These are phyloP conservation scores for Lumnitzera littorea DNA, from an alignment of 345 rosid species.

Conservation along the genomic window DNA sequence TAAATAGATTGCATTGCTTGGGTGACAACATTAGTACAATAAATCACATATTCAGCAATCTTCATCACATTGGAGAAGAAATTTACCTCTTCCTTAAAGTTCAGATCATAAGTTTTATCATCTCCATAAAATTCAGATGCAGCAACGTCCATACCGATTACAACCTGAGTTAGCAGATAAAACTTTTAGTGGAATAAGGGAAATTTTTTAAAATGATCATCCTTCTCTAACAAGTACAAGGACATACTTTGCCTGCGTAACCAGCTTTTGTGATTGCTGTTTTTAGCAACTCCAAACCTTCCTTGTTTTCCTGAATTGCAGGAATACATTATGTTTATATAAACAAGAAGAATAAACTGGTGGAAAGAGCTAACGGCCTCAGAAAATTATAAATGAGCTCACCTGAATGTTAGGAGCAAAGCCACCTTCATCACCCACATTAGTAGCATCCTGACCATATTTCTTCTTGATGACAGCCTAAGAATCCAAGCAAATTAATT, in stretches of 20 bases:
- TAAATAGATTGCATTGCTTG: neutral
- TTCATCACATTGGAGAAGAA: neutral
- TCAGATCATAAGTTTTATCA: slow-evolving; percentile 80
- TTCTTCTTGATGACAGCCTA: slow-evolving; percentile 83
- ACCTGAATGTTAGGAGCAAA: slow-evolving; percentile 98
- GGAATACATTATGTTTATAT: neutral
- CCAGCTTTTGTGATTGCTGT: slow-evolving; percentile 93
- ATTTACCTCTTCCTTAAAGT: slow-evolving; percentile 76
- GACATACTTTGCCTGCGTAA: slow-evolving; percentile 73
- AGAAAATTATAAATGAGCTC: neutral
- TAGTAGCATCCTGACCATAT: slow-evolving; percentile 99
- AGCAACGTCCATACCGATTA: slow-evolving; percentile 99
- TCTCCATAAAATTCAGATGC: slow-evolving; percentile 86
- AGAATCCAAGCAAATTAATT: neutral
- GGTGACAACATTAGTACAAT: too few species aligned
- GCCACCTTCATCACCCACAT: slow-evolving; percentile 99
- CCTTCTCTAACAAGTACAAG: neutral
- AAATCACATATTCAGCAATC: neutral
- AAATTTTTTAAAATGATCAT: neutral
- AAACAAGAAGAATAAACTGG: too few species aligned
- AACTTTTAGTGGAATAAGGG: neutral
- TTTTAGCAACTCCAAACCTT: slow-evolving; percentile 92
- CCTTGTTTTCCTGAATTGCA: slow-evolving; percentile 79
- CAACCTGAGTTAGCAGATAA: slow-evolving; percentile 42
- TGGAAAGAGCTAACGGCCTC: too few species aligned